These are phyloP conservation scores for Penicillium psychrosexuale DNA, from an alignment of 2,329 filamentous ascomycete genomes.

Conservation along the genomic window DNA sequence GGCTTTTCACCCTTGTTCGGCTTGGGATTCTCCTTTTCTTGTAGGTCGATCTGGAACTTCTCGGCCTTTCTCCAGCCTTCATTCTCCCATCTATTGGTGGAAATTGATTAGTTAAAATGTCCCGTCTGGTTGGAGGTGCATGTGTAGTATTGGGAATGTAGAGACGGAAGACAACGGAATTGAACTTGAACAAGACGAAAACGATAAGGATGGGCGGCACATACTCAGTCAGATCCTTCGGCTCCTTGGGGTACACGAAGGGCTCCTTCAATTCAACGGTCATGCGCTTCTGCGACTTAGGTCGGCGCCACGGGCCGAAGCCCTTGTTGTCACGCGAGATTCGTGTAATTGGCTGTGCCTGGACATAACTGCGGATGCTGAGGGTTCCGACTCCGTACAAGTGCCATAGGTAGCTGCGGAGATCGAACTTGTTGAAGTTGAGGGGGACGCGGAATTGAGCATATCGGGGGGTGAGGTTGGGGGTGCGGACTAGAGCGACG, in stretches of 20 bases:
- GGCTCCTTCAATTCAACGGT: conserved; percentile 82
- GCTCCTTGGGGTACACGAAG: conserved; percentile 79
- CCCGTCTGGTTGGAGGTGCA: background rate
- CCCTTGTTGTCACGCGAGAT: conserved; percentile 33
- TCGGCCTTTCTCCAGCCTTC: conserved; percentile 53
- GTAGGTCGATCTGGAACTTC: conserved; percentile 38
- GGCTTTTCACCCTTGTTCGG: conserved; percentile 30
- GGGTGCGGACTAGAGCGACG: conserved; percentile 72
- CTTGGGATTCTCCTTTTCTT: conserved; percentile 39
- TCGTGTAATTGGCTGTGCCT: conserved; percentile 61
- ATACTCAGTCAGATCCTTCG: conserved; percentile 59
- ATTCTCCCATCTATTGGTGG: conserved; percentile 57
- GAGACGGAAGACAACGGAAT: conserved; percentile 1
- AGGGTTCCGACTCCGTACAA: conserved; percentile 73
- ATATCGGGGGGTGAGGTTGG: conserved; percentile 70
- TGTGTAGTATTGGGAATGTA: background rate
- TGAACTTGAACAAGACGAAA: background rate
- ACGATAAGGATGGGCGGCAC: conserved; percentile 24
- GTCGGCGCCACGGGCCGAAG: conserved; percentile 64
- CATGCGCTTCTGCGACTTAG: conserved; percentile 82
- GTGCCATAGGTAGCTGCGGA: conserved; percentile 91
- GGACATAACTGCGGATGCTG: conserved; percentile 75
- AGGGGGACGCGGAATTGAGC: conserved; percentile 90
- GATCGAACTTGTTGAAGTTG: conserved; percentile 90
- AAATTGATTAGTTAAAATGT: conserved; percentile 11